These are phyloP conservation scores for Polyplosphaeria fusca DNA, from an alignment of 495 filamentous ascomycete genomes.

Conservation along the genomic window DNA sequence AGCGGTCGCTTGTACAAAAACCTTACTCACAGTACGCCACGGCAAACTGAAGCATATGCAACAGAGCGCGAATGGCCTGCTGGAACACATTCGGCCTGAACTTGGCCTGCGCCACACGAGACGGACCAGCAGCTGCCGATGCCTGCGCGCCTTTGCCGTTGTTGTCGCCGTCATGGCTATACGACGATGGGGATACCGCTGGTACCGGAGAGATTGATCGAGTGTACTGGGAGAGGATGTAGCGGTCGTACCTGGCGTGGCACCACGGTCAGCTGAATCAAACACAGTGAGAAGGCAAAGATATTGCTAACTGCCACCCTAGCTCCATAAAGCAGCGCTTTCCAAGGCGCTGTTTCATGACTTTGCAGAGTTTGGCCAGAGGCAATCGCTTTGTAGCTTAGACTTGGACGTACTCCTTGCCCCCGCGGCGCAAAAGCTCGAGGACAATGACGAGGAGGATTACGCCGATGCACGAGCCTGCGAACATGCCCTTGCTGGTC, in stretches of 20 bases:
- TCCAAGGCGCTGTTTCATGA: too few species aligned
- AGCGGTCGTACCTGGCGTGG: too few species aligned
- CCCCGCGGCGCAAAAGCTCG: constrained; percentile 51
- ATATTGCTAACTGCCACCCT: too few species aligned
- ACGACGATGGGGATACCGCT: constrained; percentile 26
- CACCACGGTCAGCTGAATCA: too few species aligned
- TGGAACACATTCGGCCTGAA: constrained; percentile 50
- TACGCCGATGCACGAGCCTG: constrained; percentile 57
- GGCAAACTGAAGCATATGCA: constrained; percentile 53
- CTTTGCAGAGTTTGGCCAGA: too few species aligned
- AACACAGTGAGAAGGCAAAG: too few species aligned
- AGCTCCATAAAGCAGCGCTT: too few species aligned
- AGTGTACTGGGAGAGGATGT: constrained; percentile 43
- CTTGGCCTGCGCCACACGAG: not conserved
- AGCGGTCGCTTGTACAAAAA: too few species aligned
- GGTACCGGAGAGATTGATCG: constrained; percentile 35
- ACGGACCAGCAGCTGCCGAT: not conserved
- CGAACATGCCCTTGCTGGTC: constrained; percentile 51
- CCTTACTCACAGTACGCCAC: constrained; percentile 55
- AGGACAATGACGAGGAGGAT: constrained; percentile 53
- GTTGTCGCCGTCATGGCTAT: constrained; percentile 3
- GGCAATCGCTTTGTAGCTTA: too few species aligned
- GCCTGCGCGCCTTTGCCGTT: constrained; percentile 2
- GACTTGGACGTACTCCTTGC: constrained; percentile 55
- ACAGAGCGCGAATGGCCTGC: constrained; percentile 48